Base-by-base conservation (phyloP, 1,139 yeast genomes). In the Saccharomyces hybrid region DNA sequence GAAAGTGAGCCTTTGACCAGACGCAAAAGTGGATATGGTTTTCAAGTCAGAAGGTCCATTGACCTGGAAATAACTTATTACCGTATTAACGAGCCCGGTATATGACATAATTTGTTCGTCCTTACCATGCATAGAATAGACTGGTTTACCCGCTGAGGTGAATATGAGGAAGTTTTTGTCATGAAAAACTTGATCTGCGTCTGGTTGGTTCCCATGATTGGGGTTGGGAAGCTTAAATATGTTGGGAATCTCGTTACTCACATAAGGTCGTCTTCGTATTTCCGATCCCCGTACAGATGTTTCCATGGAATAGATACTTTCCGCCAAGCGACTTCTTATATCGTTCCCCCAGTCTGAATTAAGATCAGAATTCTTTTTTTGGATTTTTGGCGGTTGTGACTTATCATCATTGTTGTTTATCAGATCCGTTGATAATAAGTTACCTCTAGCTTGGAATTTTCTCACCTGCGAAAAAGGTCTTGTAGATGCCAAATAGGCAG, bases 131-230 rank as follows among this genome's bases (percentile, higher is more conserved):
- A 86, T 76, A 1, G 95, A 81, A 69, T 86, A 93, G 5, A 93
- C 86, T 1, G 97, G 97, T 68, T 93, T 93, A 0, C 99, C 99
- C 0, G 98, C 96, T 2, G 84, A 74, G 0, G 97, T 89, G n/a
- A 93, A 75, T 5, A 93, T 82, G 59, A 90, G 83, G 63, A 87
- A 89, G 49, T 66, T 67, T 50, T 68, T 68, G 26, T 61, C 62
- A 50, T 52, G 8, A 9, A 9, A 16, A 16, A 50, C 9, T 47
- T 47, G 27, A 49, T 47, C 4, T 53, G 9, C 23, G 5, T 20
- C 6, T 16, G 44, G 31, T 23, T 48, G 26, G 6, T 50, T 47
- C 0, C 50, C 41, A 23, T 48, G 16, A 16, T 30, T 28, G 6
- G 14, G 30, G 8, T 13, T 52, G n/a, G 16, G 14, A 8, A 16